Conservation (phyloP, 1,139 yeast species). For the Nadsonia commutata region DNA sequence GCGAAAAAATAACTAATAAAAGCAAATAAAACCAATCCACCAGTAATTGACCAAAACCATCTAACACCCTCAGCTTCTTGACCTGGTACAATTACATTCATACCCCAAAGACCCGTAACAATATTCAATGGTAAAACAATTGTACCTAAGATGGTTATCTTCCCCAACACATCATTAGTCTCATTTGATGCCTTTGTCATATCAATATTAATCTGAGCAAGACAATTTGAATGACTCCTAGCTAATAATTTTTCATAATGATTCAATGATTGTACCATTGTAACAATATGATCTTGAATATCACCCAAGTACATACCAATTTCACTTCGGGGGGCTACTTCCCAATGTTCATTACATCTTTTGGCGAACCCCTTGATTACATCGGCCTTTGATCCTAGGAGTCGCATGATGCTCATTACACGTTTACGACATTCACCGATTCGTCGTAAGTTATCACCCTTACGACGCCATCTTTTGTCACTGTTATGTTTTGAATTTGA, state of each 20-base stretch:
- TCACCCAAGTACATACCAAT: conserved; percentile 87
- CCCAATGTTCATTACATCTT: conserved; percentile 74
- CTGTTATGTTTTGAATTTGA: not conserved
- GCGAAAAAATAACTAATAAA: conserved; percentile 20
- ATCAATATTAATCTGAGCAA: conserved; percentile 93
- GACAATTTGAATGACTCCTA: conserved; percentile 82
- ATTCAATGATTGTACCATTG: conserved; percentile 88
- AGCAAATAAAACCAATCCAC: conserved; percentile 21
- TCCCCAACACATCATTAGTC: conserved; percentile 77
- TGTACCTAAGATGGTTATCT: conserved; percentile 84
- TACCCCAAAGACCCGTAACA: conserved; percentile 87
- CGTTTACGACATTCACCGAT: conserved; percentile 92
- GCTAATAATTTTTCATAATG: conserved; percentile 91
- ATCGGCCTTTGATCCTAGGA: conserved; percentile 86
- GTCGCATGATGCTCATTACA: conserved; percentile 77
- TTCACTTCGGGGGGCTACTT: conserved; percentile 56
- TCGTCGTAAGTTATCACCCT: conserved; percentile 86
- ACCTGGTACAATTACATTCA: conserved; percentile 89
- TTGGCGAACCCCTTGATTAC: conserved; percentile 91
- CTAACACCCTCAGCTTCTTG: conserved; percentile 49
- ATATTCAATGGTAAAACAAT: conserved; percentile 79
- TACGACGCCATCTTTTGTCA: conserved; percentile 16
- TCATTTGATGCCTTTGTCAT: conserved; percentile 97
- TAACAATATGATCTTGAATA: conserved; percentile 71
- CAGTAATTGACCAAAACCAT: conserved; percentile 53